Base-by-base conservation (phyloP, 306 rosid genomes). In the Medicago lupulina region DNA sequence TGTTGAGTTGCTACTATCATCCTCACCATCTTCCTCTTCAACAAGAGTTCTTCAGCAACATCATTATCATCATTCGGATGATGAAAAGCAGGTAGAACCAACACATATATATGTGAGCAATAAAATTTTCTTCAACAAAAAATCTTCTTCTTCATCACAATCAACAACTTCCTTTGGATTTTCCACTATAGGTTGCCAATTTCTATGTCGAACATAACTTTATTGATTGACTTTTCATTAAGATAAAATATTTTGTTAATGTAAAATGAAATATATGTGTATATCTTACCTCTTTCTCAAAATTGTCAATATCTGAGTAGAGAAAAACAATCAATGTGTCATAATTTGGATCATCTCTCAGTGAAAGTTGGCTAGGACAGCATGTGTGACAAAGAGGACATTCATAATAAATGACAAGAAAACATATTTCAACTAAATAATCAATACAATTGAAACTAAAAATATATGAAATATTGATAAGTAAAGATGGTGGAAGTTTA, bases 311-410 rank as follows among this genome's bases (percentile, higher is more conserved):
- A 81, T 93, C 88, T 13, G 97, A 97, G 85, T 78, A 89, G n/a
- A 93, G 38, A 73, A 80, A 85, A 70, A 96, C 85, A 76, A 91
- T 91, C 77, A 90, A 76, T 59, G 87, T 76, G 74, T 93, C 98
- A 70, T 74, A 93, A 55, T 91, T 93, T 12, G 97, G 92, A 47
- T 93, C 98, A 74, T 91, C 97, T 81, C 97, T 89, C 61, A 90
- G 34, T 23, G 98, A 91, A 67, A 91, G 92, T 44, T 92, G 96
- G 79, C 98, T 91, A 58, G 98, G 90, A 85, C 89, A 89, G 72
- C 89, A 93, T n/a, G 92, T 89, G 55, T 97, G 97, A 75, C 95
- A 90, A 69, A 91, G 87, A 49, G 97, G 96, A 61, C 98, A 93
- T 85, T 90, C 97, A 78, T 93, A 84, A 13, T 36, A 13, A 80